Conservation (phyloP, 179 eudicot genomes). For the Beta macrorhiza region DNA sequence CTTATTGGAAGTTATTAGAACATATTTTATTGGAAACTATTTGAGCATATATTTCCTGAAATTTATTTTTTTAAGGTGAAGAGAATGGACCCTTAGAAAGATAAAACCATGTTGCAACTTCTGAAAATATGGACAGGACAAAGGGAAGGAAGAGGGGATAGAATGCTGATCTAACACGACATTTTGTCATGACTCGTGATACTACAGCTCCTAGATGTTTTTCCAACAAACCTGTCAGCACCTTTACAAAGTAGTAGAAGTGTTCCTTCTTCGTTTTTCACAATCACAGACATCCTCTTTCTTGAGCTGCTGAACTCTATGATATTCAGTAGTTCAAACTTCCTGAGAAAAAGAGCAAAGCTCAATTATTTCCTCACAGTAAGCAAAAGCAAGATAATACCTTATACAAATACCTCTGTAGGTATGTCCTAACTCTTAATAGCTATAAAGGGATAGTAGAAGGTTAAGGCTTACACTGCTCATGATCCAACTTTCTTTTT, state of each 20-base stretch:
- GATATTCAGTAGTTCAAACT: constrained; percentile 44
- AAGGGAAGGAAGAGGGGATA: background rate
- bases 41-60: too few species aligned
- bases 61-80: too few species aligned
- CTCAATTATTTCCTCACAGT: background rate
- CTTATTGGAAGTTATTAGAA: too few species aligned
- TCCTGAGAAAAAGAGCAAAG: constrained; percentile 34
- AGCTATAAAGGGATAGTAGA: background rate
- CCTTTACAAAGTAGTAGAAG: constrained; percentile 63
- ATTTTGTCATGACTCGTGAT: background rate
- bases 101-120: background rate
- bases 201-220: background rate
- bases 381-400: background rate
- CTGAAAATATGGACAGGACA: background rate
- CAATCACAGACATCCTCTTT: constrained; percentile 67
- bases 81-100: too few species aligned
- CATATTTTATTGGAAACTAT: too few species aligned
- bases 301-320: constrained; percentile 65
- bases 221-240: constrained; percentile 60
- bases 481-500: background rate
- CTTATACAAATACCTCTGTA: background rate
- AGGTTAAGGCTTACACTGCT: background rate
- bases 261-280: constrained; percentile 49
- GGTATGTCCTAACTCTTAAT: background rate
- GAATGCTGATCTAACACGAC: background rate